These are phyloP conservation scores for Cordia subcordata DNA, from an alignment of 257 asterid genomes.

Conservation along the genomic window DNA sequence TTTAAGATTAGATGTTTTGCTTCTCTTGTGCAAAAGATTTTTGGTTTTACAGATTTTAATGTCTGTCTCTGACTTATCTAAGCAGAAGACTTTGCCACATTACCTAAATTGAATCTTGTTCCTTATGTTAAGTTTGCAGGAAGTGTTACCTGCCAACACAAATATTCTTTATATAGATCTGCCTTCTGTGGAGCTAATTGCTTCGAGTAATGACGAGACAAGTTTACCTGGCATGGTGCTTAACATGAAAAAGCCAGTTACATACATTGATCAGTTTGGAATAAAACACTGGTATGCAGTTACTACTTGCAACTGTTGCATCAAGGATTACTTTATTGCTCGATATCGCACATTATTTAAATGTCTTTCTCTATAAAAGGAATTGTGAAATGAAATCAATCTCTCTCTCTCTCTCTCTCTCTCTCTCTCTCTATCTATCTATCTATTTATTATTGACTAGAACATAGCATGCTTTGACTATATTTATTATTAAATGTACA, in stretches of 20 bases:
- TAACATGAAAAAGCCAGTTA: constrained; percentile 73
- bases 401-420: too few relatives aligned
- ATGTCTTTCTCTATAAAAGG: too few relatives aligned
- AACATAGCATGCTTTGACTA: too few relatives aligned
- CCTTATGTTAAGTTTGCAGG: constrained; percentile 67
- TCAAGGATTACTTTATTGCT: background rate
- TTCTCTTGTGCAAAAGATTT: constrained; percentile 1
- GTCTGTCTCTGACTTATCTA: constrained; percentile 6
- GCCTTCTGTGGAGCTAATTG: constrained; percentile 79
- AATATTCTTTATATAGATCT: constrained; percentile 91
- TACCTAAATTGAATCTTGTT: constrained; percentile 30
- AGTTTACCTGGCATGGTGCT: constrained; percentile 96
- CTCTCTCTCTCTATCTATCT: too few relatives aligned
- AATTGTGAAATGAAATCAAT: too few relatives aligned
- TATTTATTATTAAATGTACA: too few relatives aligned
- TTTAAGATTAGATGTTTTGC: background rate
- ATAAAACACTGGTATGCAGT: constrained; percentile 62
- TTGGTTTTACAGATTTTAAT: constrained; percentile 4
- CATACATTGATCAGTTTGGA: constrained; percentile 79
- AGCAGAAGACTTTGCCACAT: constrained; percentile 18
- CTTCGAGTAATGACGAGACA: constrained; percentile 56
- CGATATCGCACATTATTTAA: background rate
- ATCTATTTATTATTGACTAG: too few relatives aligned
- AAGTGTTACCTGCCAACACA: constrained; percentile 92
- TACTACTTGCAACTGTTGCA: constrained; percentile 1